These are phyloP conservation scores for Meira nashicola DNA, from an alignment of 1,284 basidiomycete genomes.

Conservation along the genomic window DNA sequence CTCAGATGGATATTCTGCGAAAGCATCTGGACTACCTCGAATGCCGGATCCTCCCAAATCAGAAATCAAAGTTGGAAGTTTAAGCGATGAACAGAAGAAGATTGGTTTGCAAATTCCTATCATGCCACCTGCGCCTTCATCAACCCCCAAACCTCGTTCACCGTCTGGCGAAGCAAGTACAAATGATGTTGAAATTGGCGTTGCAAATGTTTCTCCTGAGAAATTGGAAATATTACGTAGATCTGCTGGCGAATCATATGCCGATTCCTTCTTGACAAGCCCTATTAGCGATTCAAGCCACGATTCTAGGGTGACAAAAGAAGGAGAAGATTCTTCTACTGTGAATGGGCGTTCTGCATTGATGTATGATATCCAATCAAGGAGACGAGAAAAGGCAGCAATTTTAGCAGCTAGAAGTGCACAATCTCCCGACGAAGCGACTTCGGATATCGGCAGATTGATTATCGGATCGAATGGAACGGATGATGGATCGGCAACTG, in stretches of 20 bases:
- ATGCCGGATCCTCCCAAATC: too few relatives aligned
- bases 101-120: conserved; percentile 19
- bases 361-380: too few relatives aligned
- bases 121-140: conserved; percentile 30
- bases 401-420: neutral
- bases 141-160: conserved; percentile 12
- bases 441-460: conserved; percentile 2
- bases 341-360: too few relatives aligned
- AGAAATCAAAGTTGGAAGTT: too few relatives aligned
- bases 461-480: neutral
- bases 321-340: too few relatives aligned
- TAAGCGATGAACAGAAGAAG: too few relatives aligned
- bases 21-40: too few relatives aligned
- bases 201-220: conserved; percentile 27
- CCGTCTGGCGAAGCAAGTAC: neutral
- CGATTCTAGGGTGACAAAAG: neutral
- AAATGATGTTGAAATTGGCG: conserved; percentile 35
- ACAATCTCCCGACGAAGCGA: neutral
- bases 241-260: neutral
- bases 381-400: too few relatives aligned
- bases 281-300: neutral
- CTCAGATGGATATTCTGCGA: too few relatives aligned
- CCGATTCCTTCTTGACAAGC: neutral
- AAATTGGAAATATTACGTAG: conserved; percentile 20
- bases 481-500: conserved; percentile 16